phyloP scores from a whole-genome alignment of 257 asterid species.

The Voacanga thouarsii region DNA sequence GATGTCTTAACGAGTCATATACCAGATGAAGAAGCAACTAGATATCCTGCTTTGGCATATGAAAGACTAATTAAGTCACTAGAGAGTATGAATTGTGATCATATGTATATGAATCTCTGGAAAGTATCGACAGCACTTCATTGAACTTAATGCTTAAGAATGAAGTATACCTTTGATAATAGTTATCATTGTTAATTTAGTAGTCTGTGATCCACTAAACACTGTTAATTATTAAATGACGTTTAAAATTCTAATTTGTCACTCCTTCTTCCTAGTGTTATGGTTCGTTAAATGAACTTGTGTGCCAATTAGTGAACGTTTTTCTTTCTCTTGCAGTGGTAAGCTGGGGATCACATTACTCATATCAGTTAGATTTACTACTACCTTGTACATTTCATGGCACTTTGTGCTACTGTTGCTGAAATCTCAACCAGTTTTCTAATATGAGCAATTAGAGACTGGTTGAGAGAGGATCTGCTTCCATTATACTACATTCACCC shows the following conservation, averaged over 20 bases:
- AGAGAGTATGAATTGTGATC: background rate
- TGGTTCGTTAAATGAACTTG: background rate
- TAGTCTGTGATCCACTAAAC: background rate
- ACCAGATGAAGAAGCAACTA: background rate
- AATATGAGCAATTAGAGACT: slow-evolving; percentile 4
- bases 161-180: background rate
- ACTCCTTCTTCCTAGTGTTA: background rate
- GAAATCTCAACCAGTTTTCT: background rate
- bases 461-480: background rate
- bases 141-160: background rate
- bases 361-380: background rate
- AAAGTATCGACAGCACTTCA: background rate
- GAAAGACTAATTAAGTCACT: background rate
- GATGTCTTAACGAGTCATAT: background rate
- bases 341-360: background rate
- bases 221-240: background rate
- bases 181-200: background rate
- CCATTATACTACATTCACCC: background rate
- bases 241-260: background rate
- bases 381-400: background rate
- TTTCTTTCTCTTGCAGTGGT: background rate
- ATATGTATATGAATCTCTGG: background rate
- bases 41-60: background rate
- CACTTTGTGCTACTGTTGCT: slow-evolving; percentile 2
- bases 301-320: background rate